phyloP scores from a whole-genome alignment of 2,329 filamentous ascomycete species.

The Sphaerulina musiva region DNA sequence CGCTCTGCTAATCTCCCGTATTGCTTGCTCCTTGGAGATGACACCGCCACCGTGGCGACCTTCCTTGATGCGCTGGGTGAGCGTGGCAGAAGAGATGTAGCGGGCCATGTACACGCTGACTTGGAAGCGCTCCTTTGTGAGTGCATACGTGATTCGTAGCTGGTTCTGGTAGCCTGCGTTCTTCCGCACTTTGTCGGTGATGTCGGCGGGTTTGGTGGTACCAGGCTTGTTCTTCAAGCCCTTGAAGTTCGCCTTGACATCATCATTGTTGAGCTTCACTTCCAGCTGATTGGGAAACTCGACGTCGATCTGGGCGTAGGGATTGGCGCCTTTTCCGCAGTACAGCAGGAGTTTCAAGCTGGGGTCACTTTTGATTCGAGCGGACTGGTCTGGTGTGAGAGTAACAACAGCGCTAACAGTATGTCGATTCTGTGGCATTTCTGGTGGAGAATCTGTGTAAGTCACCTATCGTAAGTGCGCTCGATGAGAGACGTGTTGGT shows the following conservation, averaged over 20 bases:
- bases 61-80: slow-evolving; percentile 61
- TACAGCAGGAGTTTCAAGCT: slow-evolving; percentile 72
- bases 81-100: slow-evolving; percentile 61
- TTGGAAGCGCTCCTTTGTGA: slow-evolving; percentile 66
- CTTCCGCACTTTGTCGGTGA: slow-evolving; percentile 69
- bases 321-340: slow-evolving; percentile 57
- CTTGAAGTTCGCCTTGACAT: slow-evolving; percentile 86
- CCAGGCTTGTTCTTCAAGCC: slow-evolving; percentile 95
- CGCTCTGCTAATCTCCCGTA: slow-evolving; percentile 73
- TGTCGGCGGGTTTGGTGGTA: slow-evolving; percentile 86
- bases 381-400: slow-evolving; percentile 49
- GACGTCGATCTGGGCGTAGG: slow-evolving; percentile 60
- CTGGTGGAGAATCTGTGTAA: slow-evolving; percentile 36
- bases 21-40: slow-evolving; percentile 73
- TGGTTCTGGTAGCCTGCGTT: slow-evolving; percentile 66
- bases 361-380: slow-evolving; percentile 54
- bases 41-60: slow-evolving; percentile 47
- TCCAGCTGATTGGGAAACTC: slow-evolving; percentile 90
- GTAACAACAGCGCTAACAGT: slow-evolving; percentile 54
- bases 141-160: slow-evolving; percentile 81
- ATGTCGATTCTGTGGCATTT: slow-evolving; percentile 54
- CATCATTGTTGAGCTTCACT: slow-evolving; percentile 78
- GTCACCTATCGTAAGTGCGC: slow-evolving; percentile 31
- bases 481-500: slow-evolving; percentile 10
- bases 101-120: slow-evolving; percentile 70